Evolutionary conservation across 495 filamentous ascomycete species (phyloP).

Genomic region (Penicillium robsamsonii): DNA sequence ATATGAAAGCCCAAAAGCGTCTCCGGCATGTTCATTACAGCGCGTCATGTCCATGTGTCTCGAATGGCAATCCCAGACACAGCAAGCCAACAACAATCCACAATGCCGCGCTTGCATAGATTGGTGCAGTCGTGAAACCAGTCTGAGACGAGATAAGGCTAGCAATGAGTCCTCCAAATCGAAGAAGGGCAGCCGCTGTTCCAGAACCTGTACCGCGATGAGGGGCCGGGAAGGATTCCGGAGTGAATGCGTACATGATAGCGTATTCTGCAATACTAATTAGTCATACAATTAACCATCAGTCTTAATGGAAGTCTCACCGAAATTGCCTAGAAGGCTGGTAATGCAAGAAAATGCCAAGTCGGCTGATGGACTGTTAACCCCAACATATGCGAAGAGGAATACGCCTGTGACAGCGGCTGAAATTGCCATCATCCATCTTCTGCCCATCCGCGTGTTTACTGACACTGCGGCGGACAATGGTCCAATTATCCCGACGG

Average conservation of each 20-base stretch:
- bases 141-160: slow-evolving; percentile 33
- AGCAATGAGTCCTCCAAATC: slow-evolving; percentile 32
- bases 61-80: slow-evolving; percentile 34
- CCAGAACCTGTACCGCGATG: slow-evolving; percentile 54
- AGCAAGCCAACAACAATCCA: slow-evolving; percentile 31
- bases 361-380: slow-evolving; percentile 22
- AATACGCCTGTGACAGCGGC: slow-evolving; percentile 33
- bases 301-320: slow-evolving; percentile 7
- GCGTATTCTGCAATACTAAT: slow-evolving; percentile 30
- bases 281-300: background rate
- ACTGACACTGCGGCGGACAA: slow-evolving; percentile 29
- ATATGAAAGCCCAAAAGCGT: too few relatives aligned
- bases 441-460: slow-evolving; percentile 30
- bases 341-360: slow-evolving; percentile 34
- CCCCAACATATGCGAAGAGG: slow-evolving; percentile 35
- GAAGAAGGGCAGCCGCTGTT: slow-evolving; percentile 35
- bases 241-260: slow-evolving; percentile 57
- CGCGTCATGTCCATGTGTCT: slow-evolving; percentile 35
- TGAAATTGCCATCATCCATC: slow-evolving; percentile 38
- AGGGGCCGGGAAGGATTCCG: slow-evolving; percentile 54
- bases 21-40: slow-evolving; percentile 11
- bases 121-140: slow-evolving; percentile 33
- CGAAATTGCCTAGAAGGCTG: slow-evolving; percentile 32
- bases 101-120: slow-evolving; percentile 35
- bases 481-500: slow-evolving; percentile 31